Evolutionary conservation across 805 yeast species (phyloP), one percentile per base, ranked within the genome.

Genomic region (Hermanozyma aechmeae): DNA sequence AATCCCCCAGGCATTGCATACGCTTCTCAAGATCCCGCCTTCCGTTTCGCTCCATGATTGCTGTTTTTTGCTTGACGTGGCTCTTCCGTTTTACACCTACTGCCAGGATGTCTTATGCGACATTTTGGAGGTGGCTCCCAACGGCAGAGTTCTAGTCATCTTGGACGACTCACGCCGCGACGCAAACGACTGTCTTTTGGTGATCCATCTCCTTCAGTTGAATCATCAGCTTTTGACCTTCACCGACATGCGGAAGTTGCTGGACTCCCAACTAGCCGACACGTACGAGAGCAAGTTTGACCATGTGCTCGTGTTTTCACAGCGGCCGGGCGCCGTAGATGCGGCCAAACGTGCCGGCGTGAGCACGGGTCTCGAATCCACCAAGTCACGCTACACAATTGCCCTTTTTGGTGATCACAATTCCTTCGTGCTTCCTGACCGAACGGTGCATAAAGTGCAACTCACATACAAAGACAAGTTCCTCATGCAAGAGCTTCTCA

Each of bases 181-280:
- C 32, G 37, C 57, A n/a, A 61, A 61, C 40, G 68, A 61, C 34
- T 45, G 61, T 10, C 41, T 58, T 8, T 41, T 61, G 21, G 58
- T 59, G 6, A 33, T 57, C 21, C 50, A 47, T 27, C 48, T 54
- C 29, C 46, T 59, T n/a, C n/a, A n/a, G n/a, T n/a, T 38, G 13
- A 34, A 40, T 20, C 39, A 35, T 10, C 28, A 32, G 23, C 29
- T 27, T 12, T 35, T 39, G 27, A 39, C 45, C 3, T 37, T 40
- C 19, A 32, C 45, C 9, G 45, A 40, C 24, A 14, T 32, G 18
- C 18, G 21, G 5, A 20, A 23, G 3, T 26, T 40, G 24, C 16
- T 4, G 3, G 26, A 13, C 42, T 6, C 23, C 31, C 4, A 3
- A n/a, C 5, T 45, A 39, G 16, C 27, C 23, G 13, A 29, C 26